Base-by-base conservation (phyloP, 2,329 filamentous ascomycete species). In the Diaporthe sp. region DNA sequence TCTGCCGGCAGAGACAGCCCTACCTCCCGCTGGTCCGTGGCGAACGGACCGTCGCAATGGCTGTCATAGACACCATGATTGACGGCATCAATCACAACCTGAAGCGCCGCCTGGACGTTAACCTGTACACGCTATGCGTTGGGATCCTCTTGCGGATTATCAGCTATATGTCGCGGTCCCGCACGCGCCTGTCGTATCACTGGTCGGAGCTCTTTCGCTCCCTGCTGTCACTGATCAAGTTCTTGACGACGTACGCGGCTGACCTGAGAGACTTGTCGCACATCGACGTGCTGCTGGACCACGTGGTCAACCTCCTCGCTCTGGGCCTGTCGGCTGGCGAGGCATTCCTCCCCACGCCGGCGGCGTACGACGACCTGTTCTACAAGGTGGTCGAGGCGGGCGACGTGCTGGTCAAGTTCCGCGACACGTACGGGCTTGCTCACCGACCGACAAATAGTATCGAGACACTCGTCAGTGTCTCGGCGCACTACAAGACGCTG, bases 361-460 rank as follows among this genome's bases (percentile, higher is more conserved):
- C 94, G 25, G 93, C 95, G 2, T 98, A 98, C 83, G 97, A 99
- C 80, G 97, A 99, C 81, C 88, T 99, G 0, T 98, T 99, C 86
- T 99, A 99, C 90, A 99, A 99, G 85, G 90, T 98, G 2, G 95
- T 98, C 37, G 97, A 99, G 84, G 94, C 93, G 2, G 95, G 96
- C 15, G 95, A 98, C 67, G 90, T 95, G 17, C 89, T 98, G 31
- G 86, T 89, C 44, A 95, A 94, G 81, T 98, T 98, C 85, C 92
- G 95, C 55, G 92, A 95, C 77, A 93, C 91, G 13, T 98, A 97
- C 83, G 85, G 86, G 6, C 84, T 93, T 22, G 86, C 85, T 2
- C 90, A 88, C 76, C 84, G 91, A 61, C 84, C 88, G 31, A 91
- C 89, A 61, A 94, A 89, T 84, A 94, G 94, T 4, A 97, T 98